Evolutionary conservation across 495 filamentous ascomycete species (phyloP).

Genomic region (Cairneyella variabilis): DNA sequence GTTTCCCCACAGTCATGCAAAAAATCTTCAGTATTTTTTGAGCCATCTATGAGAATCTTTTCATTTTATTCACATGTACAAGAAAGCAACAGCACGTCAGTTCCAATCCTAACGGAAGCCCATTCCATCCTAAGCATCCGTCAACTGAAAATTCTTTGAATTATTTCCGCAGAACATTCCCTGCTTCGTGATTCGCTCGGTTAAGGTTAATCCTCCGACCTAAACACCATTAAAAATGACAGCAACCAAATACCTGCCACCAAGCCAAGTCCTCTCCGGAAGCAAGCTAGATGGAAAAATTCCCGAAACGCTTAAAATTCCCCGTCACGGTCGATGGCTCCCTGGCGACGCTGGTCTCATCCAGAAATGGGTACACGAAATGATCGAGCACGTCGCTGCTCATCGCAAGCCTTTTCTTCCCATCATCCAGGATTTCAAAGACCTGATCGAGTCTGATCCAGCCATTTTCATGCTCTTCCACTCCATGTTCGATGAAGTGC

Average conservation of each 20-base stretch:
- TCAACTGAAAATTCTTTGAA: too few relatives aligned
- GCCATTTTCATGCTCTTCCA: slow-evolving; percentile 49
- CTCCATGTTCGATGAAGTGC: slow-evolving; percentile 67
- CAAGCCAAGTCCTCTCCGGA: neutral
- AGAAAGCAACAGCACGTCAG: too few relatives aligned
- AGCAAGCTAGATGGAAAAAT: neutral
- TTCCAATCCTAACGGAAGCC: too few relatives aligned
- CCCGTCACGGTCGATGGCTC: slow-evolving; percentile 47
- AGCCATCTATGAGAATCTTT: too few relatives aligned
- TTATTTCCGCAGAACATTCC: too few relatives aligned
- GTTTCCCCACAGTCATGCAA: too few relatives aligned
- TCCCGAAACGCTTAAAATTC: neutral
- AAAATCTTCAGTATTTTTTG: too few relatives aligned
- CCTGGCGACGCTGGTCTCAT: slow-evolving; percentile 49
- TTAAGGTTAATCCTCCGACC: too few relatives aligned
- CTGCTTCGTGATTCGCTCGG: too few relatives aligned
- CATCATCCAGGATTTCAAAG: slow-evolving; percentile 42
- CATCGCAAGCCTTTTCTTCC: slow-evolving; percentile 40
- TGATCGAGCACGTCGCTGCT: slow-evolving; percentile 42
- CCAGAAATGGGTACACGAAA: slow-evolving; percentile 42
- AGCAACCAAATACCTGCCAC: neutral
- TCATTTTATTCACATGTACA: too few relatives aligned
- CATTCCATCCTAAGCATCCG: too few relatives aligned
- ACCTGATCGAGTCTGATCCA: slow-evolving; percentile 42
- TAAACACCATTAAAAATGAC: neutral